Evolutionary conservation across 2,329 filamentous ascomycete genomes (phyloP).

Genomic region (Domatiomyces catenatus): DNA sequence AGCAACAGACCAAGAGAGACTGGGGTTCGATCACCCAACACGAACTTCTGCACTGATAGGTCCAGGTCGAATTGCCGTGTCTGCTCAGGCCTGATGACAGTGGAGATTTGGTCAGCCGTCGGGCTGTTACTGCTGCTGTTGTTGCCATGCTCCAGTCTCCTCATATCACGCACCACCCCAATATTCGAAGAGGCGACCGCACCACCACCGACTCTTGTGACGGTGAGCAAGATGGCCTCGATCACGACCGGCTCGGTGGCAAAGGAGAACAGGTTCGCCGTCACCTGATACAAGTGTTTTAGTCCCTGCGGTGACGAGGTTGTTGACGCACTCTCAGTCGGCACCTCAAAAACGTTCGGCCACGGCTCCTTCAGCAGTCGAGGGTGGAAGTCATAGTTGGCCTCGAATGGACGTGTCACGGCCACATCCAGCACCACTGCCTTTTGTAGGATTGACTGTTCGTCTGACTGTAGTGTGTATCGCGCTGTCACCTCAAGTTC

Average conservation of each 20-base stretch:
- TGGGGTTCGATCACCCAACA: conserved; percentile 66
- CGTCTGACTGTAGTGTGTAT: conserved; percentile 67
- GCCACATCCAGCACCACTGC: conserved; percentile 52
- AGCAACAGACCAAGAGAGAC: conserved; percentile 61
- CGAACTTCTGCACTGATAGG: conserved; percentile 57
- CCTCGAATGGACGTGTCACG: conserved; percentile 74
- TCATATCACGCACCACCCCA: conserved; percentile 6
- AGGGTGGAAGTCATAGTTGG: conserved; percentile 75
- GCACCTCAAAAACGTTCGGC: conserved; percentile 60
- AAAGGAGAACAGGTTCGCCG: conserved; percentile 59
- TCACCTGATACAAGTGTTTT: conserved; percentile 65
- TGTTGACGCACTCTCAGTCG: conserved; percentile 3
- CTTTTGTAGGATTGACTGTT: conserved; percentile 67
- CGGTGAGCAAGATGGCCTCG: conserved; percentile 48
- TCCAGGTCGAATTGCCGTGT: conserved; percentile 59
- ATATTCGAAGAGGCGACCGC: conserved; percentile 39
- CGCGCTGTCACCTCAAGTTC: conserved; percentile 57
- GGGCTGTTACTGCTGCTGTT: conserved; percentile 4
- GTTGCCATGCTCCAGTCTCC: conserved; percentile 21
- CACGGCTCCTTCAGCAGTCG: conserved; percentile 62
- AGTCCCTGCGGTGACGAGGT: conserved; percentile 37
- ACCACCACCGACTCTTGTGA: conserved; percentile 46
- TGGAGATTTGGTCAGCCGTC: conserved; percentile 4
- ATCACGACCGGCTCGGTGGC: conserved; percentile 48
- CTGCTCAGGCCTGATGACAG: conserved; percentile 45